Evolutionary conservation across 768 basidiomycete species (phyloP).

Genomic region (Boletus sensibilis): DNA sequence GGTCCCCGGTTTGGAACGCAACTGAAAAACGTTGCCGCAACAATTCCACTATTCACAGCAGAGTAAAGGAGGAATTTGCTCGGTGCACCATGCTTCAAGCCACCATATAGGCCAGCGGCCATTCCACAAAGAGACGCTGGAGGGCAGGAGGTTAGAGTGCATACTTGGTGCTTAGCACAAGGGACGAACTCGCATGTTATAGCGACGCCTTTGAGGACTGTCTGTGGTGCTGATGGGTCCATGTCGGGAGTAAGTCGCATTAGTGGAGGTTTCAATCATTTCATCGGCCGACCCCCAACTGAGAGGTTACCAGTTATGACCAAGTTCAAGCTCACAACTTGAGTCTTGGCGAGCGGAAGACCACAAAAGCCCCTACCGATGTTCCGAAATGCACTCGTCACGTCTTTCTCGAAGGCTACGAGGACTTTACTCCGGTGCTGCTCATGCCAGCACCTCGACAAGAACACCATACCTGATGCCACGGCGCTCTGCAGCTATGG

Average conservation of each 20-base stretch:
- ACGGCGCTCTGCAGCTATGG: constrained; percentile 13
- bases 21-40: constrained; percentile 80
- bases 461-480: constrained; percentile 1
- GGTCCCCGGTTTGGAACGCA: constrained; percentile 23
- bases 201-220: constrained; percentile 56
- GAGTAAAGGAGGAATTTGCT: constrained; percentile 55
- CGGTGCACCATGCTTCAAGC: constrained; percentile 48
- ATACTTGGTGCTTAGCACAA: constrained; percentile 11
- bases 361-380: neutral
- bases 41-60: constrained; percentile 69
- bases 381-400: constrained; percentile 11
- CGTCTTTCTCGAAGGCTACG: constrained; percentile 2
- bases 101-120: constrained; percentile 43
- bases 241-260: constrained; percentile 8
- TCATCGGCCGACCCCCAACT: neutral
- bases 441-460: neutral
- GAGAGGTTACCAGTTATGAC: neutral
- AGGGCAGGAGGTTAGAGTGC: constrained; percentile 28
- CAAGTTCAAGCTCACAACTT: neutral
- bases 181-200: constrained; percentile 80
- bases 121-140: constrained; percentile 58
- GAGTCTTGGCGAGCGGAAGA: no score
- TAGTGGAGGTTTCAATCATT: neutral
- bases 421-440: constrained; percentile 8
- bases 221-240: constrained; percentile 37